A percentile compares a stretch with the other conserved stretches of the same genome.
Evolutionary conservation across 441 rosid species (phyloP).

Genomic region (Adansonia rubrostipa): DNA sequence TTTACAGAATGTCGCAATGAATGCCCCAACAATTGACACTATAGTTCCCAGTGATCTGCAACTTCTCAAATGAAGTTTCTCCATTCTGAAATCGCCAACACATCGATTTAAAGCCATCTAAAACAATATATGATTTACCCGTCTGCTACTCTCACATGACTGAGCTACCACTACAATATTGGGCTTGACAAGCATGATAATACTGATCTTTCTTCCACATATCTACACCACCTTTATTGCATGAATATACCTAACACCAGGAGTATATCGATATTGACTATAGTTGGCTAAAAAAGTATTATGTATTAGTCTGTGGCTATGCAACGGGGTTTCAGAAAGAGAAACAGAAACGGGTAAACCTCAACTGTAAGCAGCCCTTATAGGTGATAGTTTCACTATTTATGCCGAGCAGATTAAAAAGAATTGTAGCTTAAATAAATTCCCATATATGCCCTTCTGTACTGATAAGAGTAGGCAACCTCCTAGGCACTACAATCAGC

Average conservation of each 20-base stretch:
- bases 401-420: background rate
- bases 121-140: background rate
- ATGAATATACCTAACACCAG: background rate
- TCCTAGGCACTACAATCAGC: conserved; percentile 9
- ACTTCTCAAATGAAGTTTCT: conserved; percentile 46
- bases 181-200: background rate
- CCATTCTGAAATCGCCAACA: conserved; percentile 46
- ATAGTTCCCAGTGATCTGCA: conserved; percentile 48
- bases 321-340: conserved; percentile 6
- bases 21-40: conserved; percentile 53
- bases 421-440: background rate
- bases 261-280: background rate
- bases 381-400: background rate
- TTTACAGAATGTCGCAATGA: conserved; percentile 48
- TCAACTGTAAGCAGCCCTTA: background rate
- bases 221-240: background rate
- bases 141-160: background rate
- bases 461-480: background rate
- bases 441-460: background rate
- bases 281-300: conserved; percentile 1
- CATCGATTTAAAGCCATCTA: conserved; percentile 24
- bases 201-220: background rate
- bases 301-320: background rate
- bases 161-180: background rate
- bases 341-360: background rate